phyloP scores from a whole-genome alignment of 495 filamentous ascomycete genomes.

The Penicillium egyptiacum region DNA sequence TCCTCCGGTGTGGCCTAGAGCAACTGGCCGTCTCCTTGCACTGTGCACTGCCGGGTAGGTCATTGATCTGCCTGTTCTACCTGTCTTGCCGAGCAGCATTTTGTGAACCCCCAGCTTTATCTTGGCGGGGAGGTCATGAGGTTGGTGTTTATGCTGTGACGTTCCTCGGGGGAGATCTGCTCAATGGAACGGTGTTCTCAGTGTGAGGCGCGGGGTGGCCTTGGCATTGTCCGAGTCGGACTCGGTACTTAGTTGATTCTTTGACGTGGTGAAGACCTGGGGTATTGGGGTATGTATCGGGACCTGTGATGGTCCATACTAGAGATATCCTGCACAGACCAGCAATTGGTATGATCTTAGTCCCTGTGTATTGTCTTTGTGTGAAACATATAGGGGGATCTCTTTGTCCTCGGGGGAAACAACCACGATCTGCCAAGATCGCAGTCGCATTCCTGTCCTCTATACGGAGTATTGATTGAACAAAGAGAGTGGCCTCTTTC shows the following conservation, averaged over 20 bases:
- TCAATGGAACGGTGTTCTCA: neutral
- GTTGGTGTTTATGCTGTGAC: neutral
- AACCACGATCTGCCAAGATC: neutral
- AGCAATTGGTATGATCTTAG: neutral
- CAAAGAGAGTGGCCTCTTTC: neutral
- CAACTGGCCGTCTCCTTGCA: slow-evolving; percentile 5
- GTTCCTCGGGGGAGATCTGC: neutral
- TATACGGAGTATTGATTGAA: neutral
- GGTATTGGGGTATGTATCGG: neutral
- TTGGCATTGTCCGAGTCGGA: slow-evolving; percentile 3
- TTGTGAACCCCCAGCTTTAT: neutral
- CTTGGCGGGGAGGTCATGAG: slow-evolving; percentile 5
- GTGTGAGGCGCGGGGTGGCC: slow-evolving; percentile 5
- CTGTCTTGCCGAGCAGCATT: neutral
- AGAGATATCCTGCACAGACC: neutral
- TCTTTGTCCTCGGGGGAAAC: slow-evolving; percentile 3
- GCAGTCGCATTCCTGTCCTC: neutral
- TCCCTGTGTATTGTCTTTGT: neutral
- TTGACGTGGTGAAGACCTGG: neutral
- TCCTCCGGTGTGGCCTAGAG: slow-evolving; percentile 16
- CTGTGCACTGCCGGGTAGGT: slow-evolving; percentile 13
- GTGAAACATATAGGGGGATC: neutral
- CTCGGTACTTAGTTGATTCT: neutral
- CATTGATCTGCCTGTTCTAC: slow-evolving; percentile 17
- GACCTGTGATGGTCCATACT: neutral